Conservation (phyloP, 352 stramenopile species). For the Pythium guiyangense region DNA sequence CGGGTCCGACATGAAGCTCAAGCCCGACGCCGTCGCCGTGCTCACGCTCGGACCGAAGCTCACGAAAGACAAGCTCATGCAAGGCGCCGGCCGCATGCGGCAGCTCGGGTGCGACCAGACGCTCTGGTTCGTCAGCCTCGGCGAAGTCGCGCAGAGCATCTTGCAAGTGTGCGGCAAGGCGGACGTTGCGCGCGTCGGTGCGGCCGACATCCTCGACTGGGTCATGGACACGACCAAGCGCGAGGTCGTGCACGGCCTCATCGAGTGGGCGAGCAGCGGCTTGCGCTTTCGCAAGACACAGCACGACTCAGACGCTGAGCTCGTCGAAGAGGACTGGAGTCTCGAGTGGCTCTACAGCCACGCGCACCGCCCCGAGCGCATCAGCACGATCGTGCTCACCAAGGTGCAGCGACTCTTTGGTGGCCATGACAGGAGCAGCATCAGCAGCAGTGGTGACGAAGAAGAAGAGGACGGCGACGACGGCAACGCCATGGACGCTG, state of each 20-base stretch:
- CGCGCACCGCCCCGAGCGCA: conserved; percentile 14
- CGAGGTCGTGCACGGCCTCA: conserved; percentile 50
- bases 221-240: conserved; percentile 82
- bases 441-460: too few relatives aligned
- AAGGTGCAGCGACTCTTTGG: too few relatives aligned
- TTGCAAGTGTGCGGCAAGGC: too few relatives aligned
- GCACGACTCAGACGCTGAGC: conserved; percentile 18
- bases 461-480: background rate
- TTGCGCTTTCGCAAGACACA: conserved; percentile 58
- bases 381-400: too few relatives aligned
- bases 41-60: conserved; percentile 83
- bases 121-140: conserved; percentile 60
- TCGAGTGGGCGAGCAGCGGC: conserved; percentile 78
- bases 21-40: conserved; percentile 54
- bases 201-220: conserved; percentile 72
- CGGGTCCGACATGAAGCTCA: conserved; percentile 87
- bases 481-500: background rate
- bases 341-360: conserved; percentile 33
- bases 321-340: conserved; percentile 47
- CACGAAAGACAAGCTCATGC: conserved; percentile 92
- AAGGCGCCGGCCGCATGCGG: conserved; percentile 85
- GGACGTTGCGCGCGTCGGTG: background rate
- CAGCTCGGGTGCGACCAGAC: conserved; percentile 69
- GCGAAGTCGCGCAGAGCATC: conserved; percentile 61
- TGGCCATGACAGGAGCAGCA: too few relatives aligned